These are phyloP conservation scores for Hsuehochloa calcarea DNA, from an alignment of 176 grass and related monocot species.

Conservation along the genomic window DNA sequence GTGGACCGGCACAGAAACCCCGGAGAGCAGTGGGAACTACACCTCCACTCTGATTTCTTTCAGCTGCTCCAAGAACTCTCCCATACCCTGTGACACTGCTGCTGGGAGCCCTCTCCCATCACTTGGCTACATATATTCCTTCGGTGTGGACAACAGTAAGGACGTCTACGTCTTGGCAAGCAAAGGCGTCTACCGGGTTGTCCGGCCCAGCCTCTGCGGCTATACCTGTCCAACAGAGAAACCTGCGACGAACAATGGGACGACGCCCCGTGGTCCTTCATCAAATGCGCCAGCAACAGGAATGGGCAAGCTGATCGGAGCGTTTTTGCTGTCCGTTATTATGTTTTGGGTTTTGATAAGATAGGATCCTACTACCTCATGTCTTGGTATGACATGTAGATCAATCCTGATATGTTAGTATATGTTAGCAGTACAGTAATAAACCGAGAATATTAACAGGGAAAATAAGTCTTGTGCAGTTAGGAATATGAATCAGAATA, in stretches of 20 bases:
- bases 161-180: constrained; percentile 60
- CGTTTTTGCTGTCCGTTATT: constrained; percentile 22
- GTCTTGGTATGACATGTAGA: not conserved
- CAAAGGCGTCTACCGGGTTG: constrained; percentile 78
- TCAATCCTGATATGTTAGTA: not conserved
- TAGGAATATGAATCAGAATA: not conserved
- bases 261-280: constrained; percentile 3
- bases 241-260: constrained; percentile 29
- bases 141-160: constrained; percentile 82
- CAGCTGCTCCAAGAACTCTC: constrained; percentile 56
- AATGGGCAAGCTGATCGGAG: not conserved
- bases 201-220: constrained; percentile 69
- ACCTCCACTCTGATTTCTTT: constrained; percentile 53
- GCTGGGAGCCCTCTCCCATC: constrained; percentile 58
- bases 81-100: constrained; percentile 44
- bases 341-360: constrained; percentile 35
- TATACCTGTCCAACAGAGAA: constrained; percentile 60
- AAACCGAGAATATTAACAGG: not conserved
- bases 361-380: not conserved
- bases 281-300: constrained; percentile 32
- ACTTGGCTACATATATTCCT: constrained; percentile 69
- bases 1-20: constrained; percentile 70
- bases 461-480: not conserved
- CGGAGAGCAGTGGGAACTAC: constrained; percentile 60
- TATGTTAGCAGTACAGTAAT: no score